Base-by-base conservation (phyloP, 441 rosid genomes). In the Populus hybrid region DNA sequence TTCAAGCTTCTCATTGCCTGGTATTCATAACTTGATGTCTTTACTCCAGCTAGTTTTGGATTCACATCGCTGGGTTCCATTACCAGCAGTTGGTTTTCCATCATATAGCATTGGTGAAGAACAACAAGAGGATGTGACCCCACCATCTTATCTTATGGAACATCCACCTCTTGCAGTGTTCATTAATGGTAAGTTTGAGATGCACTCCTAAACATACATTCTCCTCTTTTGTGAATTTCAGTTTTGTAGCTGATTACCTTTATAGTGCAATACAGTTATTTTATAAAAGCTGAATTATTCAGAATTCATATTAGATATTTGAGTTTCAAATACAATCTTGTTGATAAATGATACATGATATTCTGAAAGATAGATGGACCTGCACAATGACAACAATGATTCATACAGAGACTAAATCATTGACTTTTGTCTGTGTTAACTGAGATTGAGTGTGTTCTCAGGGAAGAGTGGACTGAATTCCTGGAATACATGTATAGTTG, bases 111-210 rank as follows among this genome's bases (percentile, higher is more conserved):
- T 83, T 30, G 80, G 82, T 64, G 95, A 94, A 79, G 95, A 90
- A 82, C 87, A 85, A 85, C 93, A 85, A 64, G 99, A 90, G 78
- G 99, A 95, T 77, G 92, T 95, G 80, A 88, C 95, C 78, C 97
- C 98, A 4, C 97, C 99, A 24, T 90, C 98, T 72, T 82, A 87
- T 87, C 82, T 95, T 67, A 95, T 95, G 99, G 99, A 95, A 84
- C 98, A 95, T 84, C 97, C 99, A 72, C 98, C 98, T 73, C 97
- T 91, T 82, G 99, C 99, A 6, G 97, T 95, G 72, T 95, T 95
- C 84, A 77, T 94, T 68, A 95, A 94, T 73, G 98, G 99, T 92
- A 81, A 84, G 84, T 69, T 74, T 40, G 71, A 71, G 54, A 42
- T 70, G 26, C 72, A 54, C 72, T 79, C 76, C 14, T 75, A 30